Conservation (phyloP, 805 yeast species). For the Diddensiella transvaalensis region DNA sequence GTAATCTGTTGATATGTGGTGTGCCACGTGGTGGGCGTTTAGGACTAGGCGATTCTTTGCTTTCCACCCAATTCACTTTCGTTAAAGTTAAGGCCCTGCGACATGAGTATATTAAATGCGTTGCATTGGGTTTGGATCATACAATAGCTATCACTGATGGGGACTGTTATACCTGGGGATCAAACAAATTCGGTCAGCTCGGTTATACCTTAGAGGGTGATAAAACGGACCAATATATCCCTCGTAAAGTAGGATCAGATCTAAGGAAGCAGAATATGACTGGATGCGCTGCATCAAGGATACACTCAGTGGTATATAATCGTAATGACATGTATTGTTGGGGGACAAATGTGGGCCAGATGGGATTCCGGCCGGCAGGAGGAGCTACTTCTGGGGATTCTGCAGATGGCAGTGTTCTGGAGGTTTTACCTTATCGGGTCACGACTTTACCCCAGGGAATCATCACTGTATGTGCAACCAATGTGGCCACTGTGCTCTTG, state of each 20-base stretch:
- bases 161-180: constrained; percentile 76
- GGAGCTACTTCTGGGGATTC: constrained; percentile 11
- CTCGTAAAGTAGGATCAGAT: constrained; percentile 41
- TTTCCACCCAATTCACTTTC: constrained; percentile 40
- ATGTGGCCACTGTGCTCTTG: constrained; percentile 64
- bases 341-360: constrained; percentile 82
- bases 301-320: constrained; percentile 64
- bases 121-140: constrained; percentile 64
- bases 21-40: constrained; percentile 67
- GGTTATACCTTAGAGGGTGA: constrained; percentile 43
- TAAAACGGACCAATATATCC: constrained; percentile 33
- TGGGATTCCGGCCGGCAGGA: constrained; percentile 47
- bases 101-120: constrained; percentile 32
- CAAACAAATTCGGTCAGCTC: constrained; percentile 61
- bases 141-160: constrained; percentile 55
- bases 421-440: constrained; percentile 37
- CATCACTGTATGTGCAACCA: constrained; percentile 58
- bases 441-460: constrained; percentile 48
- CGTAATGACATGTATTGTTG: constrained; percentile 52
- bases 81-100: constrained; percentile 40
- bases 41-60: constrained; percentile 46
- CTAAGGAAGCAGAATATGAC: constrained; percentile 37
- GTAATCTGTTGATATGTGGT: constrained; percentile 59
- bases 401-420: constrained; percentile 25
- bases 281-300: constrained; percentile 59